Base-by-base conservation (phyloP, 2,329 filamentous ascomycete genomes). In the Plectosphaerella plurivora region DNA sequence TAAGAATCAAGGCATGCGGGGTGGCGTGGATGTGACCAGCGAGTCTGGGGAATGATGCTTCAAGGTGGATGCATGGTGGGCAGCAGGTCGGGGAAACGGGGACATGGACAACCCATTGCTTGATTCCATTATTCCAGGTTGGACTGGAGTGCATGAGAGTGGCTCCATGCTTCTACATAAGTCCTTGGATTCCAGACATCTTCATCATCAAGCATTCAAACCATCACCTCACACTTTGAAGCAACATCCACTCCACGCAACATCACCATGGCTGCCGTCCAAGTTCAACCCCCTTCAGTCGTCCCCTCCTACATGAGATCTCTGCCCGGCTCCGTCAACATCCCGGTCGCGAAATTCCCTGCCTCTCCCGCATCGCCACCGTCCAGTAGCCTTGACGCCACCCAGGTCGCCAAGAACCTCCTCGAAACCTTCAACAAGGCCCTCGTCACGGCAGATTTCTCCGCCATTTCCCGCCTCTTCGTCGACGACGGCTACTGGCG, bases 291-390 rank as follows among this genome's bases (percentile, higher is more conserved):
- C 16, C n/a, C 41, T 6, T 12, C 41, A 7, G 11, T 28, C 6
- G 35, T 25, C 35, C 47, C 47, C 35, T 49, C 47, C 7, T 39
- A 49, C 35, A 49, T 49, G 47, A 37, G 47, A 16, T 41, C 36
- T 10, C 11, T 49, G 59, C 73, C 77, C 0, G 83, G 82, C 49
- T 85, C 81, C 0, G 63, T 77, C 62, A 83, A 84, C 60, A 71
- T 82, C 41, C 61, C 67, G 3, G 60, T 77, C 3, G 74, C 73
- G n/a, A 61, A 69, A 22, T 75, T 77, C 47, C 49, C 64, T 0
- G 54, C 62, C 12, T 58, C 59, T 39, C 50, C 61, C 51, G 61
- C 51, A 56, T 54, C 35, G 52, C 61, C 5, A 57, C 65, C 15
- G 61, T 9, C 28, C 28, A 61, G 18, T 59, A 67, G 35, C 20